These are phyloP conservation scores for Macrotyloma uniflorum DNA, from an alignment of 306 rosid genomes.

Conservation along the genomic window DNA sequence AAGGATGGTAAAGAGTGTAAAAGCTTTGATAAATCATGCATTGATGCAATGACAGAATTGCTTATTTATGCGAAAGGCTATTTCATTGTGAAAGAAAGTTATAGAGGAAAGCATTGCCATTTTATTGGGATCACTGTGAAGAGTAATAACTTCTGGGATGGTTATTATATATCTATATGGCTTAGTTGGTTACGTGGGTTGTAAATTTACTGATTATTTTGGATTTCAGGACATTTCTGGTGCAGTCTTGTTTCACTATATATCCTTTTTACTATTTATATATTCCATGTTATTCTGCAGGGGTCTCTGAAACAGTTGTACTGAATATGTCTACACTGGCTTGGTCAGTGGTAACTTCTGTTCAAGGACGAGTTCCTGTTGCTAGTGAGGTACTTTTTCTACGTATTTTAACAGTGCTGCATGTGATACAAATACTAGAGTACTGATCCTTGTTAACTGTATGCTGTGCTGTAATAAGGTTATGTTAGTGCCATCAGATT, in stretches of 20 bases:
- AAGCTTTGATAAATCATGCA: background rate
- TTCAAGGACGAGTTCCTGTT: slow-evolving; percentile 87
- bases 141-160: background rate
- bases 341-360: slow-evolving; percentile 94
- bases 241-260: background rate
- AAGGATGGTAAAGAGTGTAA: background rate
- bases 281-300: slow-evolving; percentile 53
- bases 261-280: slow-evolving; percentile 22
- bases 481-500: slow-evolving; percentile 19
- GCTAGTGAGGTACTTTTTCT: slow-evolving; percentile 80
- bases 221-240: slow-evolving; percentile 9
- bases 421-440: slow-evolving; percentile 23
- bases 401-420: slow-evolving; percentile 25
- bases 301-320: slow-evolving; percentile 81
- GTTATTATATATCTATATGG: slow-evolving; percentile 10
- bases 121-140: slow-evolving; percentile 10
- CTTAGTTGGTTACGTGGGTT: slow-evolving; percentile 10
- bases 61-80: background rate
- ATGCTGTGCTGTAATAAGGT: background rate
- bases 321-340: slow-evolving; percentile 91
- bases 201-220: slow-evolving; percentile 1
- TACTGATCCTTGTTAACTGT: background rate
- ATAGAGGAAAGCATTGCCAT: background rate
- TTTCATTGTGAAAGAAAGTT: background rate
- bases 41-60: background rate